Evolutionary conservation across 1,284 basidiomycete genomes (phyloP), one percentile per base, ranked within the genome.

Genomic region (Rhodotorula sp.): DNA sequence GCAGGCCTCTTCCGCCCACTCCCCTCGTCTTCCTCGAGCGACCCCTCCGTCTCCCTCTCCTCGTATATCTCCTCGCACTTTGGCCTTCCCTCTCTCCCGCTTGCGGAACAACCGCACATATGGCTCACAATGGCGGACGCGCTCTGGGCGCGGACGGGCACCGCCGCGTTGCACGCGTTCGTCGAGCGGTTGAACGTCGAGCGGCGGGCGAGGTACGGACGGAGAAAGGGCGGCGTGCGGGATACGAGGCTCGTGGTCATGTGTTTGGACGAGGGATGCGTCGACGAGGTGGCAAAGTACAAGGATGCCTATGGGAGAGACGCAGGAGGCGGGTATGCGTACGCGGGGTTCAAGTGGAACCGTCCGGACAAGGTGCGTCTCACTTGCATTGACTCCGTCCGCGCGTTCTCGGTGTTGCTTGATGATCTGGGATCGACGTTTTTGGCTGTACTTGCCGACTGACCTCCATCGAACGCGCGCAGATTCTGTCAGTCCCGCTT

Each of bases 121-220:
- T 75, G 73, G 73, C 32, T 75, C 15, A 73, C 73, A 7, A 56
- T 75, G 44, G 63, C 67, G 21, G 71, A 72, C 37, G 27, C 41
- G 1, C 13, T 19, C 10, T 72, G 66, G 66, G 57, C 65, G 9
- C 29, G 46, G n/a, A 67, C 63, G 3, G 73, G 73, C 19, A 63
- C 70, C 19, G 62, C 65, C 8, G 71, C 71, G 12, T 50, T 70
- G 34, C 50, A 70, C 34, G 15, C 48, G 0, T 75, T 75, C 29
- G 58, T 70, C 48, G 61, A 67, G 56, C 59, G 61, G 36, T 22
- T 75, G 25, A 75, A 73, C 39, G 32, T 19, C 34, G 73, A 75
- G 44, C 27, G 73, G 22, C n/a, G 64, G 7, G 62, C 53, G 4
- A 8, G 37, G 50, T 64, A 69, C 21, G 53, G 64, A 3, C 10